These are phyloP conservation scores for Solanum pennellii DNA, from an alignment of 257 asterid species.

Conservation along the genomic window DNA sequence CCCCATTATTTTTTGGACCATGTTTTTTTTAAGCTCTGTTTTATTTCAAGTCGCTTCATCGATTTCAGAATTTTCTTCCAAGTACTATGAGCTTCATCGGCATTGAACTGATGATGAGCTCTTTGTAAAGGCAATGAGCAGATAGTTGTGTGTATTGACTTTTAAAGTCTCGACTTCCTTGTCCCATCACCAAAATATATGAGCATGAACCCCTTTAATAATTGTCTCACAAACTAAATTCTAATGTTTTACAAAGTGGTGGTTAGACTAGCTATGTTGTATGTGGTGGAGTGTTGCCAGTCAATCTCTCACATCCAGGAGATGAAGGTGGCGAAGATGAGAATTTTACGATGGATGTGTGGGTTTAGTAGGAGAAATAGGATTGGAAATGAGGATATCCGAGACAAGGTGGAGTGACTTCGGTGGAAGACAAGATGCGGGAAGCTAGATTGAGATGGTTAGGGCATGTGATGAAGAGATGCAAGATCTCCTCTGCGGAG, in stretches of 20 bases:
- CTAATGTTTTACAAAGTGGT: neutral
- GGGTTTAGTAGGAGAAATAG: neutral
- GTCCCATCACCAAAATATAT: neutral
- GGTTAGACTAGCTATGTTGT: neutral
- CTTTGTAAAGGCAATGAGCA: neutral
- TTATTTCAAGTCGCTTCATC: neutral
- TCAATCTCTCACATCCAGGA: neutral
- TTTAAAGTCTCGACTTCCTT: neutral
- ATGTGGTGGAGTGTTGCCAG: neutral
- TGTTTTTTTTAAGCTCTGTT: neutral
- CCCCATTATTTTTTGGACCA: neutral
- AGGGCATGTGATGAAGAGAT: neutral
- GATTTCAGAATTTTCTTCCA: neutral
- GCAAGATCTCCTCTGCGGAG: neutral
- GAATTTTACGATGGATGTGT: neutral
- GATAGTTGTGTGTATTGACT: neutral
- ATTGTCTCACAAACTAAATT: neutral
- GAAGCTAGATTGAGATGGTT: neutral
- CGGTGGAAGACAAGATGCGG: neutral
- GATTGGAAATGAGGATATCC: neutral
- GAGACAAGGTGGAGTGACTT: neutral
- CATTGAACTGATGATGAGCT: neutral
- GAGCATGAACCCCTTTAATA: neutral
- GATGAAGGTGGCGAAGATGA: neutral
- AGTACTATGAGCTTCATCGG: neutral